Base-by-base conservation (phyloP, 148 eudicot genomes). In the Polygonum aviculare region DNA sequence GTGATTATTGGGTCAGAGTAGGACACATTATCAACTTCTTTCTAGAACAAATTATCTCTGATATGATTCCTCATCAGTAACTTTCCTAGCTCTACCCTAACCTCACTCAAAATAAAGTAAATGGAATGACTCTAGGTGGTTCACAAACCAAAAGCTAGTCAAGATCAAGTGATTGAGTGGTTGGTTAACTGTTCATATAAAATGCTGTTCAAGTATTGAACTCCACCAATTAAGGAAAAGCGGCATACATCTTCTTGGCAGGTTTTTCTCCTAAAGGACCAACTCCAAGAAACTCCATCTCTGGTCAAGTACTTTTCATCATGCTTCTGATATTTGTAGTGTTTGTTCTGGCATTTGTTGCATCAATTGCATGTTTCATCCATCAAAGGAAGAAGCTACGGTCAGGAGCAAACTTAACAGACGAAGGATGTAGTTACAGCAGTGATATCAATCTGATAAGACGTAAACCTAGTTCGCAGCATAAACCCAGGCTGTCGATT, bases 361-460 rank as follows among this genome's bases (percentile, higher is more conserved):
- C 87, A 49, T 84, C 86, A 33, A 40, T 82, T 19, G 63, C 81
- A 73, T 94, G 87, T 81, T 87, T 81, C 75, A 45, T 88, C 33
- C 84, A 82, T 79, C 85, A 80, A 77, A 83, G 83, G 79, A 78
- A 83, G 60, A 87, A 85, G 76, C 78, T 48, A 79, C 78, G 78
- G 73, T 78, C 81, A 71, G 78, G 80, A 75, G 73, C 76, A 49
- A 81, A 80, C 78, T 80, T 80, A 31, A 84, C 88, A 18, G 93
- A 88, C 63, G 87, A 83, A 81, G 88, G 85, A 78, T 83, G 88
- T 47, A 92, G 91, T 80, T 82, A 41, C 78, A 88, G 79, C 80
- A 92, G 98, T 79, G 81, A 81, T 75, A 81, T 87, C 81, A 86
- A 90, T 82, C 82, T 94, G 72, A 87, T 89, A 60, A 89, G 85